Percentiles rank a stretch among this genome's conserved stretches.
Conservation (phyloP, 441 rosid genomes). For the Erodium trifolium region DNA sequence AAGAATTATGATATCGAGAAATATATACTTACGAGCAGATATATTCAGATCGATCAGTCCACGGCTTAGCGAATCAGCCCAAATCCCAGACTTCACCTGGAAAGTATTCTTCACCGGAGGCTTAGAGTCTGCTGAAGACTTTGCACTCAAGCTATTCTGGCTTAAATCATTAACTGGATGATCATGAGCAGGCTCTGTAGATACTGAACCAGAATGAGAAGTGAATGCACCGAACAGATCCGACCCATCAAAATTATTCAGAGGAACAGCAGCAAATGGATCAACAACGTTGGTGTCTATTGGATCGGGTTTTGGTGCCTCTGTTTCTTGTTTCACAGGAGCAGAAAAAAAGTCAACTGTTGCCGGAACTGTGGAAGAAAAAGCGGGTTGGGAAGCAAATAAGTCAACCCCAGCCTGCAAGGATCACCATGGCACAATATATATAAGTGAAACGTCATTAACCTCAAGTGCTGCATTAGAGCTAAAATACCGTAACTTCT, state of each 20-base stretch:
- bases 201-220: slow-evolving; percentile 40
- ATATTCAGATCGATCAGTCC: slow-evolving; percentile 96
- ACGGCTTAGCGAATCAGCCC: slow-evolving; percentile 94
- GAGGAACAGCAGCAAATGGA: slow-evolving; percentile 84
- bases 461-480: too few relatives aligned
- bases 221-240: slow-evolving; percentile 70
- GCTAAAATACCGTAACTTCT: too few relatives aligned
- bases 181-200: slow-evolving; percentile 35
- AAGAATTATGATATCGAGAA: slow-evolving; percentile 2
- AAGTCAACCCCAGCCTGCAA: slow-evolving; percentile 68
- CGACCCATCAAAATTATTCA: slow-evolving; percentile 53
- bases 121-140: slow-evolving; percentile 32
- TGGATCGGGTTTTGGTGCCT: slow-evolving; percentile 31
- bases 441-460: too few relatives aligned
- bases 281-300: slow-evolving; percentile 32
- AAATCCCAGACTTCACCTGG: slow-evolving; percentile 86
- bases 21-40: slow-evolving; percentile 71
- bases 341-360: slow-evolving; percentile 54
- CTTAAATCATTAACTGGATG: slow-evolving; percentile 26
- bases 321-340: slow-evolving; percentile 40
- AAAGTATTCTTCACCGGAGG: slow-evolving; percentile 56
- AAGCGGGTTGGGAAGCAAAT: slow-evolving; percentile 46
- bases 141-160: slow-evolving; percentile 31
- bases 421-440: too few relatives aligned
- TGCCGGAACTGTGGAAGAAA: slow-evolving; percentile 35